A percentile compares a stretch with the other conserved stretches of the same genome.
phyloP scores from a whole-genome alignment of 2,329 filamentous ascomycete genomes.

The Colletotrichum cereale region DNA sequence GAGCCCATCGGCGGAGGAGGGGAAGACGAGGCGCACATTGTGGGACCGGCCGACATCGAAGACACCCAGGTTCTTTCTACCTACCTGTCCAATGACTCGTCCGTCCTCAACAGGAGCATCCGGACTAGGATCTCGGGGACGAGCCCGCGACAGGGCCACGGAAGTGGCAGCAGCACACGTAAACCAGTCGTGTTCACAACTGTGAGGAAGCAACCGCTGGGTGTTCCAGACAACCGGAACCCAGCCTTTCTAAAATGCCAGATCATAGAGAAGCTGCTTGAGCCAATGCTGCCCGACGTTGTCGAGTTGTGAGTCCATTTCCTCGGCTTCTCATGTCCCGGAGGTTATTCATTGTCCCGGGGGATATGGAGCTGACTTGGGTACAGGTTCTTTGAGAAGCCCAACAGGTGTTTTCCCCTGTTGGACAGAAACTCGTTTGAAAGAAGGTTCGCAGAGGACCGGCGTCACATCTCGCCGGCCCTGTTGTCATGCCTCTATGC shows the following conservation, averaged over 20 bases:
- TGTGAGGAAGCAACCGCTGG: conserved; percentile 60
- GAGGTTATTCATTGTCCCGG: too few species aligned
- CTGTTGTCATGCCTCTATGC: conserved; percentile 70
- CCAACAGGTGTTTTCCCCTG: conserved; percentile 72
- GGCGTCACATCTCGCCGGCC: conserved; percentile 65
- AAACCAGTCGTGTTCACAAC: conserved; percentile 60
- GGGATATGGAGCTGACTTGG: conserved; percentile 5
- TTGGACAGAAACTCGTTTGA: conserved; percentile 68
- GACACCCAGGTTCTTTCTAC: conserved; percentile 72
- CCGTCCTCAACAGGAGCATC: conserved; percentile 19
- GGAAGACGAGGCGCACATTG: conserved; percentile 64
- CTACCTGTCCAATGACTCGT: conserved; percentile 36
- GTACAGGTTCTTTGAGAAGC: conserved; percentile 64
- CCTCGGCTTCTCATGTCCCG: too few species aligned
- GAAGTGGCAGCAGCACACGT: conserved; percentile 15
- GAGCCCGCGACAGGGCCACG: conserved; percentile 16
- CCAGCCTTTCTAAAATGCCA: conserved; percentile 62
- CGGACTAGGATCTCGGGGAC: conserved; percentile 31
- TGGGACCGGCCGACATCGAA: conserved; percentile 69
- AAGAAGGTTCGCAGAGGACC: conserved; percentile 58
- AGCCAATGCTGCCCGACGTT: conserved; percentile 64
- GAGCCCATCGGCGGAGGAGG: conserved; percentile 43
- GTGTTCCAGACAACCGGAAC: conserved; percentile 53
- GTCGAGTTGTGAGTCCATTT: conserved; percentile 57
- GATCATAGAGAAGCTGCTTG: conserved; percentile 70